A percentile compares a stretch with the other conserved stretches of the same genome.
Evolutionary conservation across 2,329 filamentous ascomycete genomes (phyloP).

Genomic region (Talaromyces sp.): DNA sequence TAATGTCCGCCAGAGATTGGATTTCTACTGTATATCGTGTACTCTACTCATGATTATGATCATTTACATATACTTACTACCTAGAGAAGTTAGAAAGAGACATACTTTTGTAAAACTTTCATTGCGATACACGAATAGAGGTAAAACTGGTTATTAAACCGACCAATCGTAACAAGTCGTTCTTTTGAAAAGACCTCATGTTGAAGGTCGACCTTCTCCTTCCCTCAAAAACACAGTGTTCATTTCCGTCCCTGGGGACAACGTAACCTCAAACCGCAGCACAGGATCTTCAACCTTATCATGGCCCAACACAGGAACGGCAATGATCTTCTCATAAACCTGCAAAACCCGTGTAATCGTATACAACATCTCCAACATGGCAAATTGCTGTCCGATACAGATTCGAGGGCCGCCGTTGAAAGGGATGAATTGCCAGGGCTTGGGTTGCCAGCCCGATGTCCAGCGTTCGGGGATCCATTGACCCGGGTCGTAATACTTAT

Average conservation of each 20-base stretch:
- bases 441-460: slow-evolving; percentile 49
- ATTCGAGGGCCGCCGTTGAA: slow-evolving; percentile 54
- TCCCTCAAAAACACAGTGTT: slow-evolving; percentile 40
- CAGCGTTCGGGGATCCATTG: slow-evolving; percentile 52
- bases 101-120: neutral
- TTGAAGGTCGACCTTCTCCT: slow-evolving; percentile 18
- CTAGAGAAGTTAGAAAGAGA: neutral
- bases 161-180: neutral
- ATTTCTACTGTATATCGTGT: neutral
- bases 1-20: neutral
- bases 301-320: slow-evolving; percentile 30
- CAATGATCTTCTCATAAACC: slow-evolving; percentile 37
- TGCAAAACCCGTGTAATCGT: slow-evolving; percentile 44
- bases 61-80: neutral
- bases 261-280: slow-evolving; percentile 37
- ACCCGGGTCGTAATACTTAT: slow-evolving; percentile 39
- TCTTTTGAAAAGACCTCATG: neutral
- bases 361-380: slow-evolving; percentile 57
- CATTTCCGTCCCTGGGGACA: slow-evolving; percentile 36
- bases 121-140: neutral
- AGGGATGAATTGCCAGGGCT: slow-evolving; percentile 54
- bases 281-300: slow-evolving; percentile 34
- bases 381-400: slow-evolving; percentile 60
- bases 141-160: neutral
- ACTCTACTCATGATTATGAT: neutral